These are phyloP conservation scores for sorghum (Sorghum bicolor) DNA, from an alignment of 176 grass and related monocot species.

Conservation along the genomic window Sorghum_bicolor_NCBIv3 NC_012872.2:46612001-46612500, in stretches of 20 bases:
- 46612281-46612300: background rate
- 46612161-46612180: background rate
- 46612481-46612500: background rate
- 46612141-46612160: background rate
- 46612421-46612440: background rate
- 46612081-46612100: slow-evolving; percentile 8
- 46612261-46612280: background rate
- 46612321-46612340: background rate
- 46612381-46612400: background rate
- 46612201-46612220: background rate
- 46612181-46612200: background rate
- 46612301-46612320: background rate
- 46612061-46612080: slow-evolving; percentile 29
- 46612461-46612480: background rate
- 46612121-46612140: background rate
- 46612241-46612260: background rate
- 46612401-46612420: background rate
- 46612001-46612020: slow-evolving; percentile 49
- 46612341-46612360: background rate
- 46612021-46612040: slow-evolving; percentile 67
- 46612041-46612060: slow-evolving; percentile 67
- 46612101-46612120: background rate
- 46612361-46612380: background rate
- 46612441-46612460: background rate
- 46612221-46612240: background rate